Evolutionary conservation across 495 filamentous ascomycete genomes (phyloP).

Genomic region (Clohesyomyces aquaticus): DNA sequence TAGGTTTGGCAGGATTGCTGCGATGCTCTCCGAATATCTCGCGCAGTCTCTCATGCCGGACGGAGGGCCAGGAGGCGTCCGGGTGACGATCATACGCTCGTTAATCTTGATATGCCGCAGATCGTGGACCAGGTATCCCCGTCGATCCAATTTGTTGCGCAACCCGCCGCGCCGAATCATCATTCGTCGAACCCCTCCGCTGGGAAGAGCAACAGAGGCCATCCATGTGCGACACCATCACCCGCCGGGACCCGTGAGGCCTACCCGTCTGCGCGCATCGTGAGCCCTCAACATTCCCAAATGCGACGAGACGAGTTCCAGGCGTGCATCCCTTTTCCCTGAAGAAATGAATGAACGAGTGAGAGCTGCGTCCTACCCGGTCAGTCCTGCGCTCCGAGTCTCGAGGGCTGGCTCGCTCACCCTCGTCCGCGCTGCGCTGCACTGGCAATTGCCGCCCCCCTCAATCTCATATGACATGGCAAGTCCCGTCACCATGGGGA

Average conservation of each 20-base stretch:
- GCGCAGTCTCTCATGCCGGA: no score
- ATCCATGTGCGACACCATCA: slow-evolving; percentile 9
- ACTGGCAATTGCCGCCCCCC: slow-evolving; percentile 26
- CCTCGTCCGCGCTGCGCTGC: slow-evolving; percentile 21
- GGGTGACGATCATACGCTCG: slow-evolving; percentile 29
- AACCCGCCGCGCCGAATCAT: background rate
- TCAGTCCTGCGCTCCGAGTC: background rate
- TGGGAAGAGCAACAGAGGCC: slow-evolving; percentile 1
- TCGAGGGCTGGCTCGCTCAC: slow-evolving; percentile 27
- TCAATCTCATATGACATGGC: slow-evolving; percentile 10
- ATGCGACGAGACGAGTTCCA: no score
- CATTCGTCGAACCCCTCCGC: slow-evolving; percentile 17
- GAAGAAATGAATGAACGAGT: background rate
- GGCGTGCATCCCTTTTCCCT: no score
- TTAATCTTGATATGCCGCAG: slow-evolving; percentile 33
- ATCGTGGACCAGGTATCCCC: slow-evolving; percentile 23
- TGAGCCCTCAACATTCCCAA: background rate
- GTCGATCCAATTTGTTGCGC: slow-evolving; percentile 22
- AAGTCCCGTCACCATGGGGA: slow-evolving; percentile 3
- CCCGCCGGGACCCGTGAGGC: background rate
- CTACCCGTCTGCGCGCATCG: slow-evolving; percentile 3
- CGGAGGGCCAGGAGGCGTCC: slow-evolving; percentile 6
- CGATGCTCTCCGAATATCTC: no score
- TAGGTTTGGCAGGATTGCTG: slow-evolving; percentile 13
- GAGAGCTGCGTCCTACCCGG: background rate